A percentile compares a stretch with the other conserved stretches of the same genome.
Evolutionary conservation across 2,329 filamentous ascomycete genomes (phyloP).

Genomic region (Cytospora chrysosperma): DNA sequence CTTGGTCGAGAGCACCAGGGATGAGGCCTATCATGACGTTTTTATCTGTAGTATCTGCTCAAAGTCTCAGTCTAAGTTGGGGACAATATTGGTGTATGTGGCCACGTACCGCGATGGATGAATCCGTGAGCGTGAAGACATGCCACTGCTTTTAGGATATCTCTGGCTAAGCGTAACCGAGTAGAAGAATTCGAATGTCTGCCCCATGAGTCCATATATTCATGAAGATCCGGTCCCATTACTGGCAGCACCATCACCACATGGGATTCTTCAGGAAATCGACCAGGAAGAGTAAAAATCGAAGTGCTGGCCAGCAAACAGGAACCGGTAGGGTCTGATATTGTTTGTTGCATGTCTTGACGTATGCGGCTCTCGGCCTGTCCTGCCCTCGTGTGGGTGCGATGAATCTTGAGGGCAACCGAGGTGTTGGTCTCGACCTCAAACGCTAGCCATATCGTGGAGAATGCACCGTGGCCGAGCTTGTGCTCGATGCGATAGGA

Average conservation of each 20-base stretch:
- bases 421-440: not conserved
- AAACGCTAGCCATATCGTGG: slow-evolving; percentile 1
- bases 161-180: not conserved
- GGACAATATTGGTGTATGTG: not conserved
- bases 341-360: not conserved
- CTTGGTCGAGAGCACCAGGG: not conserved
- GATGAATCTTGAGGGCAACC: slow-evolving; percentile 4
- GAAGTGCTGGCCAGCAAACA: not conserved
- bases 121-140: not conserved
- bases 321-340: not conserved
- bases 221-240: not conserved
- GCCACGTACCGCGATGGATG: not conserved
- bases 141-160: not conserved
- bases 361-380: not conserved
- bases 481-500: slow-evolving; percentile 4
- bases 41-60: not conserved
- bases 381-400: not conserved
- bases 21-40: not conserved
- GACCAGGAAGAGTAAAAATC: not conserved
- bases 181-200: not conserved
- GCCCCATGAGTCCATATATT: not conserved
- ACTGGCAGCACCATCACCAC: not conserved
- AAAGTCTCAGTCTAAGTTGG: not conserved
- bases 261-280: not conserved
- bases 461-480: not conserved